These are phyloP conservation scores for Anthracocystis panici-leucophaei DNA, from an alignment of 1,284 basidiomycete genomes.

Conservation along the genomic window DNA sequence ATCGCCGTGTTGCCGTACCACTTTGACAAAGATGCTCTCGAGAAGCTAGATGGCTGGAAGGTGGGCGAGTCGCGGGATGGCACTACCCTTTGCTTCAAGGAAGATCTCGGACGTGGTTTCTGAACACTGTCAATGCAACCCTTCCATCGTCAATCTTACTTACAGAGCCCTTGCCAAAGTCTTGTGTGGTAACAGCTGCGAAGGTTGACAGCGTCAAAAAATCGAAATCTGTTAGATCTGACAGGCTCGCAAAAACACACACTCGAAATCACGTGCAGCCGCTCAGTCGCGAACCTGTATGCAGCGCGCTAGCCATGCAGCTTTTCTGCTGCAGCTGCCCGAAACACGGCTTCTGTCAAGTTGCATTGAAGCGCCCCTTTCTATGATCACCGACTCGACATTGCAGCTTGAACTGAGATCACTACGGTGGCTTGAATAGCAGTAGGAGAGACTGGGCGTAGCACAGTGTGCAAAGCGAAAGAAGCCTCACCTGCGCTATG, in stretches of 20 bases:
- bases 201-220: background rate
- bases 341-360: background rate
- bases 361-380: conserved; percentile 2
- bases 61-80: conserved; percentile 50
- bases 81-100: conserved; percentile 57
- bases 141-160: background rate
- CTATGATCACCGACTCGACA: conserved; percentile 2
- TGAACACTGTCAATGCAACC: conserved; percentile 6
- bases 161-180: background rate
- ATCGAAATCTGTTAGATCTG: conserved; percentile 3
- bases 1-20: conserved; percentile 60
- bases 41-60: conserved; percentile 24
- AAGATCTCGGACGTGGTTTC: conserved; percentile 49
- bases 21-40: background rate
- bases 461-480: background rate
- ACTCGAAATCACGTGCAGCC: conserved; percentile 33
- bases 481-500: background rate
- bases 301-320: conserved; percentile 38
- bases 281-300: conserved; percentile 22
- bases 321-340: conserved; percentile 17
- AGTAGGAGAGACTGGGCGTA: background rate
- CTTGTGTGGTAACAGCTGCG: background rate
- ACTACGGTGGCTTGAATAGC: too few species aligned
- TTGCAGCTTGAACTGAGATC: background rate
- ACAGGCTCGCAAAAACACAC: background rate